Evolutionary conservation across 768 basidiomycete species (phyloP).

Genomic region (Ephemerocybe angulata): DNA sequence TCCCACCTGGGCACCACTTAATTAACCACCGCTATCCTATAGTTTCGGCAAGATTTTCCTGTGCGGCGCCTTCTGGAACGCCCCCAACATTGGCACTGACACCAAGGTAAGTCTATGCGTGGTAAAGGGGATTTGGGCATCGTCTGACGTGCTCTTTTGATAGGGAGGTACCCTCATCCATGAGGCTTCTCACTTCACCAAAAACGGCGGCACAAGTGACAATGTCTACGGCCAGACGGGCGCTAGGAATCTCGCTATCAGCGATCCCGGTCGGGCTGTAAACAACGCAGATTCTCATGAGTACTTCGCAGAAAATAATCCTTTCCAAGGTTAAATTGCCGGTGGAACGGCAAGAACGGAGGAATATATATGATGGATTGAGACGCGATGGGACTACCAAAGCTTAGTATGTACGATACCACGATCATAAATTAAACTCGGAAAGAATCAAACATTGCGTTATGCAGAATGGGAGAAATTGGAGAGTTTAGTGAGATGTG

Average conservation of each 20-base stretch:
- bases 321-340: slow-evolving; percentile 31
- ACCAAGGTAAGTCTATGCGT: slow-evolving; percentile 39
- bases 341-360: too few relatives aligned
- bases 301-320: too few relatives aligned
- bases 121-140: too few relatives aligned
- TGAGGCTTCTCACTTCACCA: slow-evolving; percentile 47
- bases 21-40: neutral
- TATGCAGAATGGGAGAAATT: too few relatives aligned
- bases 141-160: neutral
- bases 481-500: too few relatives aligned
- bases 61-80: slow-evolving; percentile 48
- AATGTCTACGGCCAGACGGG: slow-evolving; percentile 42
- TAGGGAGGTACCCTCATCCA: too few relatives aligned
- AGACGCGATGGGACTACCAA: too few relatives aligned
- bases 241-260: slow-evolving; percentile 41
- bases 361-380: too few relatives aligned
- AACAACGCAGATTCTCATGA: slow-evolving; percentile 43
- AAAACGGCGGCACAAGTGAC: slow-evolving; percentile 43
- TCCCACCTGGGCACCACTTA: neutral
- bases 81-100: slow-evolving; percentile 44
- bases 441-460: too few relatives aligned
- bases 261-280: slow-evolving; percentile 35
- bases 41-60: slow-evolving; percentile 41
- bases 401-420: too few relatives aligned
- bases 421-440: too few relatives aligned